These are phyloP conservation scores for Aspergillus costaricaensis DNA, from an alignment of 2,329 filamentous ascomycete species.

Conservation along the genomic window DNA sequence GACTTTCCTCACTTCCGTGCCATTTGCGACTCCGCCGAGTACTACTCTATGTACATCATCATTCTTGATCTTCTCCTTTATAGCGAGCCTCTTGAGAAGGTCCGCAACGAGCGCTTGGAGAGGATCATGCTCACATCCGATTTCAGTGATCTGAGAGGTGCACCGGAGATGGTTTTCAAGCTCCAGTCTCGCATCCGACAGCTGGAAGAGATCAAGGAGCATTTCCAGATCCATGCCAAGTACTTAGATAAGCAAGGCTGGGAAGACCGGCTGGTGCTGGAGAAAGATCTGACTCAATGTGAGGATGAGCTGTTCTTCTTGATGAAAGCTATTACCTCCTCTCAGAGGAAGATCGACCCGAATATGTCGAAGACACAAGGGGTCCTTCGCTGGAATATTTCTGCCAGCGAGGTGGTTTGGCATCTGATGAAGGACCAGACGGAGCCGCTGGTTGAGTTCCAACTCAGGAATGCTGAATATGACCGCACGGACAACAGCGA, in stretches of 20 bases:
- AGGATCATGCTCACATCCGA: conserved; percentile 99
- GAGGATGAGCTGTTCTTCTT: conserved; percentile 99
- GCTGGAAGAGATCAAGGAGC: conserved; percentile 91
- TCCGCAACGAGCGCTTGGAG: conserved; percentile 89
- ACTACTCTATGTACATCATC: conserved; percentile 98
- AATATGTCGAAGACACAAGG: conserved; percentile 70
- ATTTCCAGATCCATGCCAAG: conserved; percentile 91
- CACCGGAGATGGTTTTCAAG: conserved; percentile 87
- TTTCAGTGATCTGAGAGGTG: conserved; percentile 93
- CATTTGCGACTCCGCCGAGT: conserved; percentile 96
- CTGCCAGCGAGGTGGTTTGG: conserved; percentile 95
- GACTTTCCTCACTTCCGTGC: conserved; percentile 92
- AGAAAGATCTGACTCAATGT: conserved; percentile 82
- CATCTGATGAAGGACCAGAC: conserved; percentile 86
- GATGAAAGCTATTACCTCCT: conserved; percentile 99
- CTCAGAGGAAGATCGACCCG: conserved; percentile 77
- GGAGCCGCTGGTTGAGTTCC: conserved; percentile 87
- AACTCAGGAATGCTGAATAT: conserved; percentile 86
- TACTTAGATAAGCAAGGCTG: conserved; percentile 86
- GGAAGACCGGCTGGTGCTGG: conserved; percentile 85
- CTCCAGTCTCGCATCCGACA: conserved; percentile 91
- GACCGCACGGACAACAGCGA: conserved; percentile 96
- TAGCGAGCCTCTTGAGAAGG: conserved; percentile 94
- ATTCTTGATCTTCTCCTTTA: conserved; percentile 94
- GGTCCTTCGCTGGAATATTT: conserved; percentile 86